phyloP scores from a whole-genome alignment of 768 basidiomycete species.

The Trametes villosa region DNA sequence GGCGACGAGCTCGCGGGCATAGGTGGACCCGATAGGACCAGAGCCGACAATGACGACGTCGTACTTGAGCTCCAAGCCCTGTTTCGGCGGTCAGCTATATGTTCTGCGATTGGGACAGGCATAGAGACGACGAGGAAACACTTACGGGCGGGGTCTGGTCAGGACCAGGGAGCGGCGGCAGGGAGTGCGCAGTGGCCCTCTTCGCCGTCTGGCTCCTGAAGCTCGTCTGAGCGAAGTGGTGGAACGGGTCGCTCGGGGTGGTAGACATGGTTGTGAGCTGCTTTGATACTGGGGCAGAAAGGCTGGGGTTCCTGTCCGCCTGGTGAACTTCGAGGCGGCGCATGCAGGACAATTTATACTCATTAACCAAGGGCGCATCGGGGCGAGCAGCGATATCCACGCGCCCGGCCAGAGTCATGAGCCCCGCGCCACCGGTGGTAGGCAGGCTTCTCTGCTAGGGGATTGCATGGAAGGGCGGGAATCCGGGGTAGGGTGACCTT shows the following conservation, averaged over 20 bases:
- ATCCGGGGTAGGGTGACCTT: not conserved
- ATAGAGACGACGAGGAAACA: not conserved
- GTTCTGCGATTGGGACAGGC: not conserved
- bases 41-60: slow-evolving; percentile 39
- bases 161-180: not conserved
- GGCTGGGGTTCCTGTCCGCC: not conserved
- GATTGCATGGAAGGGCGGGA: not conserved
- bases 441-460: not conserved
- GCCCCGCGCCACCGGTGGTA: not conserved
- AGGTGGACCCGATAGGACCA: slow-evolving; percentile 37
- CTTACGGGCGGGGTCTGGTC: not conserved
- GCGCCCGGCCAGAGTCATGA: not conserved
- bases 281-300: not conserved
- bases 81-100: not conserved
- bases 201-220: not conserved
- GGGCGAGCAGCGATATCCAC: not conserved
- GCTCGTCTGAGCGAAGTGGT: not conserved
- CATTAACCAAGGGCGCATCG: not conserved
- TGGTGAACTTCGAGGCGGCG: not conserved
- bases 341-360: not conserved
- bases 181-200: not conserved
- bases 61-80: not conserved
- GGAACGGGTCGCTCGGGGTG: not conserved
- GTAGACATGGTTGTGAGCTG: not conserved
- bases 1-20: slow-evolving; percentile 31